Base-by-base conservation (phyloP, 306 rosid species). In the Cicer bijugum region DNA sequence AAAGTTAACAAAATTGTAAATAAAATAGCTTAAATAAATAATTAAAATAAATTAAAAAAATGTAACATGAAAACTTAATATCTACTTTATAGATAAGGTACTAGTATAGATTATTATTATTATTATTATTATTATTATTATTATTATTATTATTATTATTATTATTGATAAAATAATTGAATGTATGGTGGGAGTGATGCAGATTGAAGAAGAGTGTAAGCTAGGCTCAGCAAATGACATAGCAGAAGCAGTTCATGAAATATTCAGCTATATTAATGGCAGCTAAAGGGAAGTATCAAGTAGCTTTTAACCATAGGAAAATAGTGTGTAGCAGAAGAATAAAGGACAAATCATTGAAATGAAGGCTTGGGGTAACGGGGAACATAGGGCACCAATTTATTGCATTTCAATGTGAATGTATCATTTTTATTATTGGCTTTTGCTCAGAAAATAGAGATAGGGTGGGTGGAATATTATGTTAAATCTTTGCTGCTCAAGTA, bases 141-240 rank as follows among this genome's bases (percentile, higher is more conserved):
- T 42, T 23, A 23, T 23, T 23, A 3, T 23, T 67, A 16, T 16
- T 16, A 16, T 23, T 67, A 12, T 6, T 3, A 6, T 39, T 53
- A 10, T 42, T 23, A 28, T 23, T 55, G 68, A 16, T 53, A 35
- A 44, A 44, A 72, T 70, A 48, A 77, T 56, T 51, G 42, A 74
- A 5, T 72, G 75, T 55, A 0, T 77, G 62, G 56, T 51, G 52
- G 75, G 75, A 56, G 50, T 39, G 55, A n/a, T 79, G 85, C 92
- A 95, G 99, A 90, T 95, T 44, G 97, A 95, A 76, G 97, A 95
- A 58, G 97, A 78, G 9, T 91, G 97, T 60, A 72, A 84, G 78
- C 82, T 91, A 78, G 81, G 89, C 64, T 78, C 97, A 64, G 93
- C 96, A 60, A 88, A 81, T 78, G 92, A 90, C 66, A 95, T 95